Evolutionary conservation across 371 early-diverging fungal species (phyloP).

Genomic region (Haplosporangium sp.): DNA sequence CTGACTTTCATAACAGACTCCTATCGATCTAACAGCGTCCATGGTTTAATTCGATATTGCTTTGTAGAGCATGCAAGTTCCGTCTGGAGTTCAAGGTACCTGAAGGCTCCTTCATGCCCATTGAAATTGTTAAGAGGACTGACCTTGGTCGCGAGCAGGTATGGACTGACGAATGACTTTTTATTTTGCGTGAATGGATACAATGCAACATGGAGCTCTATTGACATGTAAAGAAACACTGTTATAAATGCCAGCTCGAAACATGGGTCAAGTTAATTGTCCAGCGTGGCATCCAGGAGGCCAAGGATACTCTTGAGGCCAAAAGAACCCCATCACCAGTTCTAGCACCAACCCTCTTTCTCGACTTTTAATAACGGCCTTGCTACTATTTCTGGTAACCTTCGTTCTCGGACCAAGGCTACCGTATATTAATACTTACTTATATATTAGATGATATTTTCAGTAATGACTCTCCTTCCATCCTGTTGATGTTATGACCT

Average conservation of each 20-base stretch:
- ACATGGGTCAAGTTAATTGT: slow-evolving; percentile 42
- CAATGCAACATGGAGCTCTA: background rate
- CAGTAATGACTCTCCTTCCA: background rate
- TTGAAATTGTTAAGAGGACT: slow-evolving; percentile 68
- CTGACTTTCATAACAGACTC: slow-evolving; percentile 4
- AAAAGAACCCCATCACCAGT: slow-evolving; percentile 9
- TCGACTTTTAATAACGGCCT: slow-evolving; percentile 19
- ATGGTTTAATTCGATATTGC: background rate
- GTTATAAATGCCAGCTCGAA: slow-evolving; percentile 11
- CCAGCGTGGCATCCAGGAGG: slow-evolving; percentile 52
- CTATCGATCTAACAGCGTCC: background rate
- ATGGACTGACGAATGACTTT: background rate
- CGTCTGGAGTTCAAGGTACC: slow-evolving; percentile 64
- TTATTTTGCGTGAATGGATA: background rate
- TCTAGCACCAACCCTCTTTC: slow-evolving; percentile 2
- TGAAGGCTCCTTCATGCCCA: slow-evolving; percentile 60
- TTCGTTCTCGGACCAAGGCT: no score
- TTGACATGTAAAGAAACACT: background rate
- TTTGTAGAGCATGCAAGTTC: slow-evolving; percentile 68
- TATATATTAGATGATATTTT: background rate
- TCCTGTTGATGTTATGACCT: background rate
- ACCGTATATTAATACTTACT: background rate
- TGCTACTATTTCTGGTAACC: background rate
- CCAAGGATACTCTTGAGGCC: slow-evolving; percentile 30
- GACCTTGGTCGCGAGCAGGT: slow-evolving; percentile 58